Evolutionary conservation across 2,329 filamentous ascomycete species (phyloP).

Genomic region (Calonectria pteridis): DNA sequence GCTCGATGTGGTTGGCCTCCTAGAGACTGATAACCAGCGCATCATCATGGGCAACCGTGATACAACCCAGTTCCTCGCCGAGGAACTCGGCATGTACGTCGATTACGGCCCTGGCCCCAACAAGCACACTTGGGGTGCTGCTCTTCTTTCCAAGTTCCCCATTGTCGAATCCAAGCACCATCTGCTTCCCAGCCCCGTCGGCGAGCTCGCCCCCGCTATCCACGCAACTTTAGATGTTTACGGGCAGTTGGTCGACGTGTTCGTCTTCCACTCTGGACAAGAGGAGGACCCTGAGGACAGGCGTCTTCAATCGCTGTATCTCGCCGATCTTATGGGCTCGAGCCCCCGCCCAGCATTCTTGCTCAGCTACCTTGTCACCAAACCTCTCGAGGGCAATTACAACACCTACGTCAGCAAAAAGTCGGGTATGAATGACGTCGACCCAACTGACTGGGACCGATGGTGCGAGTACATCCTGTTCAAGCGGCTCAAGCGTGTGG

Average conservation of each 20-base stretch:
- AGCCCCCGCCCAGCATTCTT: slow-evolving; percentile 85
- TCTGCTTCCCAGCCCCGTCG: slow-evolving; percentile 90
- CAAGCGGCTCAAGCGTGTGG: slow-evolving; percentile 86
- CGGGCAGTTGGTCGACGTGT: slow-evolving; percentile 89
- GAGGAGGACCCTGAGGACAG: slow-evolving; percentile 96
- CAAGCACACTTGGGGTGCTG: slow-evolving; percentile 98
- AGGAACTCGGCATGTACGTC: slow-evolving; percentile 98
- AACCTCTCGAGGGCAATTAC: slow-evolving; percentile 93
- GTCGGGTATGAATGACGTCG: slow-evolving; percentile 96
- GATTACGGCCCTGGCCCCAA: slow-evolving; percentile 97
- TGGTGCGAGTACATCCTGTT: slow-evolving; percentile 99
- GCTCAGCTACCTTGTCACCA: slow-evolving; percentile 92
- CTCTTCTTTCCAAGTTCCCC: slow-evolving; percentile 95
- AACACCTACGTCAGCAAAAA: slow-evolving; percentile 90
- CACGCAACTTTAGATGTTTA: slow-evolving; percentile 97
- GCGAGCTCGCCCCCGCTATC: slow-evolving; percentile 94
- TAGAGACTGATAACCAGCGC: slow-evolving; percentile 93
- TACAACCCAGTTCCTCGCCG: slow-evolving; percentile 92
- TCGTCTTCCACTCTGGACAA: slow-evolving; percentile 98
- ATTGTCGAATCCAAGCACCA: slow-evolving; percentile 98
- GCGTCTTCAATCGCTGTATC: slow-evolving; percentile 86
- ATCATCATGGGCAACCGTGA: slow-evolving; percentile 99
- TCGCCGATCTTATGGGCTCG: slow-evolving; percentile 88
- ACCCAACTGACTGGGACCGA: slow-evolving; percentile 91
- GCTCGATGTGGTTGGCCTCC: slow-evolving; percentile 94